Conservation (phyloP, 768 basidiomycete species). For the Calvatia gigantea region DNA sequence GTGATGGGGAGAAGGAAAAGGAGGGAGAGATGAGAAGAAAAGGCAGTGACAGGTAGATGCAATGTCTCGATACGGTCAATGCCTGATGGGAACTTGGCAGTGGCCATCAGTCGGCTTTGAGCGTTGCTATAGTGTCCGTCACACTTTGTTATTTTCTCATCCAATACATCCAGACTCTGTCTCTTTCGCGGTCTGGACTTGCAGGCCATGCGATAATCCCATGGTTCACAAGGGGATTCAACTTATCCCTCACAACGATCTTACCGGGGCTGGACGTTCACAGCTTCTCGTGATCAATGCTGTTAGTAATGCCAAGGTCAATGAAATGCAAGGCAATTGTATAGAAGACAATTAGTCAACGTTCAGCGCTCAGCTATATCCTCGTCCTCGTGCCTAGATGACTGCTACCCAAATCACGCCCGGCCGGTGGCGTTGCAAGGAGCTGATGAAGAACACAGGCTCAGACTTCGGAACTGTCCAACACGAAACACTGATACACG, state of each 20-base stretch:
- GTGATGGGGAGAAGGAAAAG: slow-evolving; percentile 22
- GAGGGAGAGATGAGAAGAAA: slow-evolving; percentile 8
- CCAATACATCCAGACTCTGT: background rate
- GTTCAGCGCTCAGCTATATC: background rate
- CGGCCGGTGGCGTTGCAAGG: slow-evolving; percentile 10
- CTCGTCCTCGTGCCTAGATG: background rate
- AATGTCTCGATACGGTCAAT: background rate
- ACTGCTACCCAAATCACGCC: background rate
- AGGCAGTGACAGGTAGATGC: background rate
- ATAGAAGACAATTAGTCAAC: background rate
- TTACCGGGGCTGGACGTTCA: background rate
- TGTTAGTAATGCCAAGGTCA: background rate
- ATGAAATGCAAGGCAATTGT: background rate
- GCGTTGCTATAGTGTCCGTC: slow-evolving; percentile 9
- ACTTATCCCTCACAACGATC: background rate
- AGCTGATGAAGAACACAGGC: background rate
- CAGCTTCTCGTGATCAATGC: background rate
- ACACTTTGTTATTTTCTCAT: background rate
- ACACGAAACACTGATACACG: slow-evolving; percentile 9
- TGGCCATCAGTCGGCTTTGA: background rate
- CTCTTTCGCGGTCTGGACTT: background rate
- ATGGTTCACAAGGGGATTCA: slow-evolving; percentile 7
- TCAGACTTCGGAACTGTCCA: background rate
- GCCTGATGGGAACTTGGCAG: slow-evolving; percentile 7
- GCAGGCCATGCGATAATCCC: background rate